Evolutionary conservation across 2,329 filamentous ascomycete genomes (phyloP).

Genomic region (Cercospora brassicicola): DNA sequence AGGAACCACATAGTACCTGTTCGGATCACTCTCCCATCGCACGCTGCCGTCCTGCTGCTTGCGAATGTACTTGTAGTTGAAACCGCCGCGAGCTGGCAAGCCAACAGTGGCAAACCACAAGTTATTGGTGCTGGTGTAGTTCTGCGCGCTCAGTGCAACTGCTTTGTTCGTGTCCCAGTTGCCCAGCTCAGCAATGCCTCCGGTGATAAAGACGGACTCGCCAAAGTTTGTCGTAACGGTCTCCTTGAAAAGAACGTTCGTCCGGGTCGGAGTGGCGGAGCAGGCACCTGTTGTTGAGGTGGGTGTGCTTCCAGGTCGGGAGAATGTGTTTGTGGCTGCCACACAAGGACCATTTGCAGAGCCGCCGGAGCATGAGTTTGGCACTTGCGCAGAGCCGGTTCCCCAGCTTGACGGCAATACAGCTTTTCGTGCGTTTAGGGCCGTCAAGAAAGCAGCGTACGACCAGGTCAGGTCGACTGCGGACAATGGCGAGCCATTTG

Average conservation of each 20-base stretch:
- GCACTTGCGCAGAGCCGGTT: slow-evolving; percentile 27
- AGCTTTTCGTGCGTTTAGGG: slow-evolving; percentile 57
- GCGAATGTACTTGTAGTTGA: slow-evolving; percentile 70
- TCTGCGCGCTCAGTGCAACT: slow-evolving; percentile 56
- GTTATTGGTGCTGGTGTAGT: slow-evolving; percentile 60
- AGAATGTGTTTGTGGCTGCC: slow-evolving; percentile 34
- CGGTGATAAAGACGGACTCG: slow-evolving; percentile 66
- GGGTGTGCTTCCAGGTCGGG: slow-evolving; percentile 23
- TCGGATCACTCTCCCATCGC: slow-evolving; percentile 57
- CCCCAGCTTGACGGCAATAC: slow-evolving; percentile 60
- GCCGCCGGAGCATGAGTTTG: slow-evolving; percentile 29
- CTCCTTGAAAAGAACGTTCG: slow-evolving; percentile 46
- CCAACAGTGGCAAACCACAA: slow-evolving; percentile 59
- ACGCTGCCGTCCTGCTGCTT: slow-evolving; percentile 56
- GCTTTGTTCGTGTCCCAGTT: slow-evolving; percentile 58
- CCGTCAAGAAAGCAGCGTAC: slow-evolving; percentile 68
- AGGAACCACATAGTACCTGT: slow-evolving; percentile 24
- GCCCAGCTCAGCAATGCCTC: slow-evolving; percentile 60
- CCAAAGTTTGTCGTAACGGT: slow-evolving; percentile 55
- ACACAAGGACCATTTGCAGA: slow-evolving; percentile 33
- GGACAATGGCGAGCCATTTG: slow-evolving; percentile 54
- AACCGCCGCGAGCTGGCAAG: slow-evolving; percentile 55
- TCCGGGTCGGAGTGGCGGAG: slow-evolving; percentile 29
- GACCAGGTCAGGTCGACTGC: slow-evolving; percentile 72
- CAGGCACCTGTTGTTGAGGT: slow-evolving; percentile 26